A percentile compares a stretch with the other conserved stretches of the same genome.
These are phyloP conservation scores for Bipolaris gigantea DNA, from an alignment of 2,329 filamentous ascomycete species.

Conservation along the genomic window DNA sequence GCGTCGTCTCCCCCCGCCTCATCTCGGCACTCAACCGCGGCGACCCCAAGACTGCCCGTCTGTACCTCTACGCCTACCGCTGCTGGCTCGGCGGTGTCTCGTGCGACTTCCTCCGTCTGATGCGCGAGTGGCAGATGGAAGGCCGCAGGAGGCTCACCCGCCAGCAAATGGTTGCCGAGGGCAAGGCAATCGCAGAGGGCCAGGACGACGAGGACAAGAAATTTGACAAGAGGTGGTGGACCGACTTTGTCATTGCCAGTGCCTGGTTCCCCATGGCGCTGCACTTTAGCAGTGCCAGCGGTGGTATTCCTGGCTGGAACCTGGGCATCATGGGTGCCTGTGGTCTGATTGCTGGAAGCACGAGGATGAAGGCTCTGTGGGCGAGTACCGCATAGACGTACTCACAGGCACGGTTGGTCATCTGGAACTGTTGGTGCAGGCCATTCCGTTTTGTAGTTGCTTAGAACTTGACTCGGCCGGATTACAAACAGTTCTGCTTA, in stretches of 20 bases:
- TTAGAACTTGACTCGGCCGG: too few species aligned
- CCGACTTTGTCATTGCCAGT: slow-evolving; percentile 47
- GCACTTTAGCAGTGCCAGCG: slow-evolving; percentile 45
- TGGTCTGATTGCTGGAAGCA: slow-evolving; percentile 46
- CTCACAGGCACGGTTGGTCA: too few species aligned
- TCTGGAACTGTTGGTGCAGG: too few species aligned
- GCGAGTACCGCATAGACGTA: slow-evolving; percentile 13
- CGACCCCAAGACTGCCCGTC: slow-evolving; percentile 36
- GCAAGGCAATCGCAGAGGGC: slow-evolving; percentile 32
- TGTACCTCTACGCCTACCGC: slow-evolving; percentile 49
- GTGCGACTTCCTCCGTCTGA: slow-evolving; percentile 50
- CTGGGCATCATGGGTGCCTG: slow-evolving; percentile 49
- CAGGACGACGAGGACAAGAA: slow-evolving; percentile 45
- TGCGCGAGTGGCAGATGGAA: slow-evolving; percentile 49
- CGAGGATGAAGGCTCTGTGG: slow-evolving; percentile 34
- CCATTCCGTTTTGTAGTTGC: too few species aligned
- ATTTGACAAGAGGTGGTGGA: slow-evolving; percentile 47
- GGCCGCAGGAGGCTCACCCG: slow-evolving; percentile 35
- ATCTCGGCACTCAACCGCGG: slow-evolving; percentile 45
- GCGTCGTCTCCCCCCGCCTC: slow-evolving; percentile 41
- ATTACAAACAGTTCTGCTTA: too few species aligned
- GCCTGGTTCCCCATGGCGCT: slow-evolving; percentile 51
- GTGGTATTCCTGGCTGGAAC: slow-evolving; percentile 50
- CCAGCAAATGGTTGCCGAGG: slow-evolving; percentile 33
- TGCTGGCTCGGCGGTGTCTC: slow-evolving; percentile 49